Conservation (phyloP, 2,329 filamentous ascomycete species). For the Rugonectria rugulosa region DNA sequence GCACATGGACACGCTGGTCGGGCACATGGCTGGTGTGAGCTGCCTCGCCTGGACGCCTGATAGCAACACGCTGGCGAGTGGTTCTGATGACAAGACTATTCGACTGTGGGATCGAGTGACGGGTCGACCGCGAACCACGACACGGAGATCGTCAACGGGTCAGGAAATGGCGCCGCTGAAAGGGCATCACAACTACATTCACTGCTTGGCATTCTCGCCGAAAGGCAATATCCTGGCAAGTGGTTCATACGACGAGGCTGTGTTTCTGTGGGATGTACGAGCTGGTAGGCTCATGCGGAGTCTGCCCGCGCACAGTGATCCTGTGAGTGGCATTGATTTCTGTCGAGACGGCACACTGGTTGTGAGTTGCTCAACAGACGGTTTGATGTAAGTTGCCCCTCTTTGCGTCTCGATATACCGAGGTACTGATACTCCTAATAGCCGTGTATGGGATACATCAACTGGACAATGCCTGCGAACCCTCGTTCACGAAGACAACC, state of each 20-base stretch:
- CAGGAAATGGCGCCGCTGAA: conserved; percentile 67
- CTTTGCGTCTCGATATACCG: not conserved
- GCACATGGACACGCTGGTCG: conserved; percentile 88
- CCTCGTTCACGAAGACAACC: conserved; percentile 95
- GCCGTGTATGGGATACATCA: conserved; percentile 92
- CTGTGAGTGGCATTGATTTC: conserved; percentile 92
- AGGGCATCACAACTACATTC: conserved; percentile 96
- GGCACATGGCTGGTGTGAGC: conserved; percentile 91
- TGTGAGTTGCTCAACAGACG: conserved; percentile 90
- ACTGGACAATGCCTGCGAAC: conserved; percentile 96
- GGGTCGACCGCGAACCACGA: conserved; percentile 60
- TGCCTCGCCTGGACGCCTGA: conserved; percentile 96
- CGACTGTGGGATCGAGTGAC: conserved; percentile 85
- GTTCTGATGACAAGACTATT: conserved; percentile 95
- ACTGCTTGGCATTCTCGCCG: conserved; percentile 92
- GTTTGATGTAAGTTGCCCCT: conserved; percentile 70
- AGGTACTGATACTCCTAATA: conserved; percentile 42
- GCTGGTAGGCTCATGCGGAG: conserved; percentile 88
- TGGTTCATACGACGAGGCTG: conserved; percentile 95
- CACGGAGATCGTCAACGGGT: conserved; percentile 45
- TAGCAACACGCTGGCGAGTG: conserved; percentile 84
- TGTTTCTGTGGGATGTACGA: conserved; percentile 95
- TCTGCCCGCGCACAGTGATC: conserved; percentile 92
- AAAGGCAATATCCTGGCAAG: conserved; percentile 97
- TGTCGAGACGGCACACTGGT: conserved; percentile 91